A percentile compares a stretch with the other conserved stretches of the same genome.
Conservation (phyloP, 73 alveolate species). For the Paramecium sexaurelia region DNA sequence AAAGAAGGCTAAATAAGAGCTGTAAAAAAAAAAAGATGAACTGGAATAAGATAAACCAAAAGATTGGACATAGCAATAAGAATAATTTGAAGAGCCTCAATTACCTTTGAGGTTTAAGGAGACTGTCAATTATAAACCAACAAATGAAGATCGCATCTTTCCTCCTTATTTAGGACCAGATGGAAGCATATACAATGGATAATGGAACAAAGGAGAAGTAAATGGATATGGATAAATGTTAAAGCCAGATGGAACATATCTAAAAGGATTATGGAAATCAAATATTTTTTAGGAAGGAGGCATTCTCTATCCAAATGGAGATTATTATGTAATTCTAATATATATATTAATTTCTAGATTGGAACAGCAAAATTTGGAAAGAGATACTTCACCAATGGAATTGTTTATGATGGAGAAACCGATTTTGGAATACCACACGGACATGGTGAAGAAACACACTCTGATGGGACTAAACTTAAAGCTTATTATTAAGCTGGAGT, state of each 20-base stretch:
- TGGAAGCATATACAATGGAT: not conserved
- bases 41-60: not conserved
- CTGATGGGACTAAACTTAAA: not conserved
- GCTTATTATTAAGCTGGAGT: not conserved
- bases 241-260: not conserved
- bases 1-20: not conserved
- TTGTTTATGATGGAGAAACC: not conserved
- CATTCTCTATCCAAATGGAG: slow-evolving; percentile 4
- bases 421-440: slow-evolving; percentile 70
- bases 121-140: not conserved
- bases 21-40: not conserved
- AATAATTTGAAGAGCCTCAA: not conserved
- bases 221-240: slow-evolving; percentile 35
- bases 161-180: not conserved
- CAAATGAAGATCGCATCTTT: not conserved
- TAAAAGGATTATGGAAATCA: slow-evolving; percentile 13
- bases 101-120: not conserved
- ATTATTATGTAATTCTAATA: not conserved
- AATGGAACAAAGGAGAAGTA: slow-evolving; percentile 64
- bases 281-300: slow-evolving; percentile 25
- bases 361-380: not conserved
- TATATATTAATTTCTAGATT: not conserved
- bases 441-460: slow-evolving; percentile 10
- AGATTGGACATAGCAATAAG: not conserved
- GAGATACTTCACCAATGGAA: not conserved